A percentile compares a stretch with the other conserved stretches of the same genome.
phyloP scores from a whole-genome alignment of 1,139 yeast species.

The Nakaseomyces glabratus region DNA sequence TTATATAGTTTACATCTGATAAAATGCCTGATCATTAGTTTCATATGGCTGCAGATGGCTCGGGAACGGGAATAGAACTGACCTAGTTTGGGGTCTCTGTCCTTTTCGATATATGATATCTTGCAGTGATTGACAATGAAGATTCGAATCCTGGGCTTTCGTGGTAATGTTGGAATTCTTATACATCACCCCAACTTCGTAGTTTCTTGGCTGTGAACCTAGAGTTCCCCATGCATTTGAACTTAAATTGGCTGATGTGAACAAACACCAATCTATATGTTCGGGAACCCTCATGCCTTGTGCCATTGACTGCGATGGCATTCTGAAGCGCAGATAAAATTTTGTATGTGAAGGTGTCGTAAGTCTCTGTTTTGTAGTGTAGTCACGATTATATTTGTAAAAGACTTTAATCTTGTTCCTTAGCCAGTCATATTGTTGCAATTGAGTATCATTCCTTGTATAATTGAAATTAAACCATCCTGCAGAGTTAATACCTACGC shows the following conservation, averaged over 20 bases:
- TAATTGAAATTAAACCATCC: conserved; percentile 48
- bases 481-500: conserved; percentile 43
- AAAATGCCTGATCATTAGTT: not conserved
- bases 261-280: conserved; percentile 50
- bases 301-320: conserved; percentile 27
- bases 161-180: conserved; percentile 18
- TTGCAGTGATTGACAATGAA: conserved; percentile 29
- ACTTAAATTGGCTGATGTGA: conserved; percentile 59
- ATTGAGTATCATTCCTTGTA: conserved; percentile 16
- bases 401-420: conserved; percentile 19
- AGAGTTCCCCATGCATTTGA: conserved; percentile 60
- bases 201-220: conserved; percentile 28
- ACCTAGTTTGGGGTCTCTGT: not conserved
- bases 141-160: conserved; percentile 19
- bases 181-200: conserved; percentile 52
- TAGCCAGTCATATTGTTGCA: conserved; percentile 15
- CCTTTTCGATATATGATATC: conserved; percentile 1
- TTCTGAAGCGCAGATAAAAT: conserved; percentile 30
- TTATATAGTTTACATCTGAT: not conserved
- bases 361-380: conserved; percentile 23
- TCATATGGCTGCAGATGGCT: conserved; percentile 3
- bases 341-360: conserved; percentile 39
- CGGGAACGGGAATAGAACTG: not conserved
- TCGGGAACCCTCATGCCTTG: conserved; percentile 29
- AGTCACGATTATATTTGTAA: conserved; percentile 11